phyloP scores from a whole-genome alignment of 139 green algal species.

The Microglena sp. region DNA sequence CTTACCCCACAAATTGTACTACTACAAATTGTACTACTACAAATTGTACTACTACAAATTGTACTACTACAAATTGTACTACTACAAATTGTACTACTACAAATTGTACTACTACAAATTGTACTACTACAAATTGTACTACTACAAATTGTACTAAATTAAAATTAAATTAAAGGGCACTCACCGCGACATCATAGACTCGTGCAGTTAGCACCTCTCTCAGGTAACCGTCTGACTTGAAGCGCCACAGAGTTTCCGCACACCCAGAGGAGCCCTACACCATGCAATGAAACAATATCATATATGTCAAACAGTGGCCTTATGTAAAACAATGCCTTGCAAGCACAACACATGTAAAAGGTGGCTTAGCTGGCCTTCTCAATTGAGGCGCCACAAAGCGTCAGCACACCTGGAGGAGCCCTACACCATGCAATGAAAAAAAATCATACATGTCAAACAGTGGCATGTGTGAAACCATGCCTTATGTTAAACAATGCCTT shows the following conservation, averaged over 20 bases:
- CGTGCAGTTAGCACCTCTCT: constrained; percentile 76
- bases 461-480: too few relatives aligned
- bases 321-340: not conserved
- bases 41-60: too few relatives aligned
- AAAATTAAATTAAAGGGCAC: not conserved
- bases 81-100: too few relatives aligned
- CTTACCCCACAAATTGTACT: too few relatives aligned
- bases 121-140: not conserved
- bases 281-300: not conserved
- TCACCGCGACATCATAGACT: constrained; percentile 93
- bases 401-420: not conserved
- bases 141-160: not conserved
- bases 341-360: not conserved
- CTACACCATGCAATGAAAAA: too few relatives aligned
- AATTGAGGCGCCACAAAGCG: not conserved
- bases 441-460: not conserved
- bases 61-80: too few relatives aligned
- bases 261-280: constrained; percentile 48
- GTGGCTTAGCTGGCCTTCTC: not conserved
- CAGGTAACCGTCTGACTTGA: constrained; percentile 71
- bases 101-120: too few relatives aligned
- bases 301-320: not conserved
- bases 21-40: too few relatives aligned
- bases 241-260: constrained; percentile 50
- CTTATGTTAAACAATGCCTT: not conserved